phyloP scores from a whole-genome alignment of 1,284 basidiomycete species.

The Testicularia cyperi region DNA sequence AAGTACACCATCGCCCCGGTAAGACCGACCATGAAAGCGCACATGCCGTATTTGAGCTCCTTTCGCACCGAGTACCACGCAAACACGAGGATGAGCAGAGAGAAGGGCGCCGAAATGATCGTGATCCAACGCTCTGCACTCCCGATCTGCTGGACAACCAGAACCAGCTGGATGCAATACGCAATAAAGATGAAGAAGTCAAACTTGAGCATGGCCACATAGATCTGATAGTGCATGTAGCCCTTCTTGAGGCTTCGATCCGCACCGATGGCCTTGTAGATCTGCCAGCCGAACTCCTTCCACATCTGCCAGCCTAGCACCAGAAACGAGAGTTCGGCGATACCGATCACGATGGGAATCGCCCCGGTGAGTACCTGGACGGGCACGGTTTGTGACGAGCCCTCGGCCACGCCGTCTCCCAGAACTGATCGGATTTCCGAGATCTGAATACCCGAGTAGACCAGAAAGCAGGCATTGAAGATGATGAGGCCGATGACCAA shows the following conservation, averaged over 20 bases:
- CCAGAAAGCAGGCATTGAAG: constrained; percentile 48
- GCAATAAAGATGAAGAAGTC: constrained; percentile 54
- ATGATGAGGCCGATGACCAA: constrained; percentile 44
- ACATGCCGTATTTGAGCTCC: constrained; percentile 45
- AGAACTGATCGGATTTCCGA: constrained; percentile 49
- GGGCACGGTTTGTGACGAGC: constrained; percentile 45
- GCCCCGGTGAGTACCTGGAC: constrained; percentile 49
- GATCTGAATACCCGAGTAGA: constrained; percentile 52
- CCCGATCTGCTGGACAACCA: constrained; percentile 45
- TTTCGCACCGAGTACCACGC: constrained; percentile 47
- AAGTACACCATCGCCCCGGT: constrained; percentile 49
- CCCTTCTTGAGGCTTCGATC: constrained; percentile 41
- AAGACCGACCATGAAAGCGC: constrained; percentile 35
- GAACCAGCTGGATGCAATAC: constrained; percentile 51
- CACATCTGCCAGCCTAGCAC: constrained; percentile 41
- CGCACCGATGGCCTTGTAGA: constrained; percentile 52
- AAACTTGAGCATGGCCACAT: constrained; percentile 49
- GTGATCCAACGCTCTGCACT: constrained; percentile 44
- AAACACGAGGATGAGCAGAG: constrained; percentile 41
- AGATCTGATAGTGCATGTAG: constrained; percentile 49
- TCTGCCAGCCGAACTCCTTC: constrained; percentile 53
- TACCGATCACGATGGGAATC: constrained; percentile 48
- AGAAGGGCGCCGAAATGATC: constrained; percentile 45
- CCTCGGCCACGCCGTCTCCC: constrained; percentile 42
- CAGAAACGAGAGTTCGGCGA: constrained; percentile 37